A percentile compares a stretch with the other conserved stretches of the same genome.
Evolutionary conservation across 2,329 filamentous ascomycete species (phyloP).

Genomic region (Tricladium varicosporioides): DNA sequence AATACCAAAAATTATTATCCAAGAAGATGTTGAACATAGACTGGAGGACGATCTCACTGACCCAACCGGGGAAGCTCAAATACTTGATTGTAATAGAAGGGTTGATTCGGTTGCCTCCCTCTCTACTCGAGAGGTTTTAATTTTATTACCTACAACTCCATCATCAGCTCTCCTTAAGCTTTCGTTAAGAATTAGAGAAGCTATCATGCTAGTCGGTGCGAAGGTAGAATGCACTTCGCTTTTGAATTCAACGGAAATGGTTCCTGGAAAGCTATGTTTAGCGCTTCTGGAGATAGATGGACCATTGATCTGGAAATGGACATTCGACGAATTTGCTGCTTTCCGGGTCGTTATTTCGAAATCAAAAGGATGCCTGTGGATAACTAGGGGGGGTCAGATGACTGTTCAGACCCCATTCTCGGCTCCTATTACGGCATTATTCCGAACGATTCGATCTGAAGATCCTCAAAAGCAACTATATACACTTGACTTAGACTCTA

Average conservation of each 20-base stretch:
- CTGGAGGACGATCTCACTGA: background rate
- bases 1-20: background rate
- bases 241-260: background rate
- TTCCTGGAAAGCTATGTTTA: conserved; percentile 9
- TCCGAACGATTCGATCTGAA: conserved; percentile 20
- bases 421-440: conserved; percentile 14
- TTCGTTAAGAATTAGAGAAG: background rate
- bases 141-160: background rate
- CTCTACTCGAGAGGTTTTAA: background rate
- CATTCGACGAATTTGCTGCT: conserved; percentile 37
- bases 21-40: background rate
- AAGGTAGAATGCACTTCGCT: background rate
- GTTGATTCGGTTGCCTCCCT: background rate
- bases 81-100: background rate
- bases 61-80: background rate
- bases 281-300: conserved; percentile 11
- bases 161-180: background rate
- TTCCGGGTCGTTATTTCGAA: conserved; percentile 40
- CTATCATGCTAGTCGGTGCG: background rate
- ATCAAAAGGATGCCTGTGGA: conserved; percentile 43
- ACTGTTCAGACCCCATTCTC: conserved; percentile 15
- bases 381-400: conserved; percentile 44
- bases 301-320: conserved; percentile 40
- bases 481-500: conserved; percentile 11
- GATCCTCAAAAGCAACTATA: conserved; percentile 12